These are phyloP conservation scores for Monosporascus sp. DNA, from an alignment of 2,329 filamentous ascomycete species.

Conservation along the genomic window DNA sequence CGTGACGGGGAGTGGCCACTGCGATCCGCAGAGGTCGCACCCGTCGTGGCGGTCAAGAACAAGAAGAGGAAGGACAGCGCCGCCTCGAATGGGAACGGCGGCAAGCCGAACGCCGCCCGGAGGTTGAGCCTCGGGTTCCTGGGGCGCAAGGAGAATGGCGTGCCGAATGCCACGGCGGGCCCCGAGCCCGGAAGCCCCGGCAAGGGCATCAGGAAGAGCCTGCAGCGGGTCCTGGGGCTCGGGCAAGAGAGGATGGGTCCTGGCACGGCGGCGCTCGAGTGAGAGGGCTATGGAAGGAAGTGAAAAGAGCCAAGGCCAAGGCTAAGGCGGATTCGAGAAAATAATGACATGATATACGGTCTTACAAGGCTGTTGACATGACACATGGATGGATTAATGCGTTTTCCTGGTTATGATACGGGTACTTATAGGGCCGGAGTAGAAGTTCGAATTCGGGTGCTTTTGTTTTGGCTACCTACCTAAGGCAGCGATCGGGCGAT, in stretches of 20 bases:
- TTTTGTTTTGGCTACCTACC: no score
- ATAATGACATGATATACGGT: no score
- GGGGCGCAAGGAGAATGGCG: conserved; percentile 29
- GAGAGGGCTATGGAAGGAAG: neutral
- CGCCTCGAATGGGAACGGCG: conserved; percentile 8
- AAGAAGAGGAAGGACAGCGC: conserved; percentile 26
- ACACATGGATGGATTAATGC: no score
- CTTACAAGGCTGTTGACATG: no score
- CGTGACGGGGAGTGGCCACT: conserved; percentile 91
- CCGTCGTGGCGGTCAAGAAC: conserved; percentile 33
- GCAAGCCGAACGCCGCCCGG: conserved; percentile 28
- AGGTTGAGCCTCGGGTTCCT: conserved; percentile 46
- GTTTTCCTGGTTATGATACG: no score
- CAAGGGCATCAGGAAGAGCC: conserved; percentile 28
- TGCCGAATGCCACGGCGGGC: conserved; percentile 11
- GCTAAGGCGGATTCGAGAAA: no score
- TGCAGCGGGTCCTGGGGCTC: conserved; percentile 31
- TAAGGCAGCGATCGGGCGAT: no score
- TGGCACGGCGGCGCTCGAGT: conserved; percentile 6
- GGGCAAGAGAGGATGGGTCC: conserved; percentile 20
- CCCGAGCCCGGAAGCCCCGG: neutral
- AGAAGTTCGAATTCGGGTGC: no score
- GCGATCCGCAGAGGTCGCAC: conserved; percentile 41
- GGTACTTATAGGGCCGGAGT: no score
- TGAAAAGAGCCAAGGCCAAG: neutral